Base-by-base conservation (phyloP, 2,329 filamentous ascomycete genomes). In the Capronia americana region DNA sequence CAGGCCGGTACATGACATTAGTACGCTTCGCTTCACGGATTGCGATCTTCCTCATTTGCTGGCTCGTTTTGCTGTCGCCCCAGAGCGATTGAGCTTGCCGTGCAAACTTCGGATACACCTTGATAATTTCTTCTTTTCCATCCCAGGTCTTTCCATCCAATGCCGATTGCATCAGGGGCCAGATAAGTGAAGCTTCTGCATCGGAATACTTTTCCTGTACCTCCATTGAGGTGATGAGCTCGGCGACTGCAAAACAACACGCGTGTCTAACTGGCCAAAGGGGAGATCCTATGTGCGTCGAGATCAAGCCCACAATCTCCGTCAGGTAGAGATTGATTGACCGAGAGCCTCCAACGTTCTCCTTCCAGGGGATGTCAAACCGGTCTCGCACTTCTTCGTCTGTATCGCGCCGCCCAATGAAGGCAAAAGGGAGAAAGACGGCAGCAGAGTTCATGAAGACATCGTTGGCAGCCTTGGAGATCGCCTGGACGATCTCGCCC, bases 251-350 rank as follows among this genome's bases (percentile, higher is more conserved):
- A 65, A 95, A 87, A 7, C 93, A 92, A 8, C 91, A 91, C 0
- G 92, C 92, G 73, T 98, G 94, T 77, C 96, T 95, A 64, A 98
- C 86, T 1, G 89, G 88, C 95, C 95, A 99, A 73, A 92, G 91
- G 1, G 91, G 86, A 1, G 91, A 93, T 38, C 91, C 89, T 7
- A 98, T 82, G 61, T 92, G 86, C 41, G 84, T 82, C 41, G 87
- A 83, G 1, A 89, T 86, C 1, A 98, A 83, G 0, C 78, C 79
- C 3, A 91, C 84, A 71, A 98, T 96, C 78, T 99, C 95, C 44
- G 85, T 85, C 6, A 97, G 85, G 75, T 97, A 97, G 1, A 97
- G 86, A 55, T 90, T 86, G 4, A 97, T 92, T 0, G 92, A 90
- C 32, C 93, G 88, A 34, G 86, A 88, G 53, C 92, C 93, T 57